A percentile compares a stretch with the other conserved stretches of the same genome.
These are phyloP conservation scores for Tylopilus vinaceipallidus DNA, from an alignment of 768 basidiomycete genomes.

Conservation along the genomic window DNA sequence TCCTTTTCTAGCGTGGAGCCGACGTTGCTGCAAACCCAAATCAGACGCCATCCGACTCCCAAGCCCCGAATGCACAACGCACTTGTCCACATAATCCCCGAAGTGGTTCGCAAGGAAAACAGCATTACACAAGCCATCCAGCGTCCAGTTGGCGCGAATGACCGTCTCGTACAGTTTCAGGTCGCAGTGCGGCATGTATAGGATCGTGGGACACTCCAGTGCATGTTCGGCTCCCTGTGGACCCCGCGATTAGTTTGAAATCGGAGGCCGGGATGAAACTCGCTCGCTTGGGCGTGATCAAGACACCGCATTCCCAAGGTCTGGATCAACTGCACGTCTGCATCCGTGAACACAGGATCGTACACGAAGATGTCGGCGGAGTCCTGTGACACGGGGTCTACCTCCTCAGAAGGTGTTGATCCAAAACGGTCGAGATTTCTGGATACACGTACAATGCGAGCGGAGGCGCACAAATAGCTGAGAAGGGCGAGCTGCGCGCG, in stretches of 20 bases:
- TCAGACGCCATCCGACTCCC: slow-evolving; percentile 3
- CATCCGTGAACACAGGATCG: slow-evolving; percentile 72
- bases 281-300: slow-evolving; percentile 52
- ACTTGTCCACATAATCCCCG: slow-evolving; percentile 68
- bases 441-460: slow-evolving; percentile 57
- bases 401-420: slow-evolving; percentile 2
- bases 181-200: slow-evolving; percentile 82
- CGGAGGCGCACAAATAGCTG: slow-evolving; percentile 47
- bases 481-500: slow-evolving; percentile 71
- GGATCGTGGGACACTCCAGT: slow-evolving; percentile 48
- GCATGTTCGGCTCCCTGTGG: slow-evolving; percentile 35
- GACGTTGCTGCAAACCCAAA: slow-evolving; percentile 44
- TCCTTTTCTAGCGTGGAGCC: slow-evolving; percentile 46
- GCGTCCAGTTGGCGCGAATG: slow-evolving; percentile 59
- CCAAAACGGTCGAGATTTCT: slow-evolving; percentile 12
- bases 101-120: slow-evolving; percentile 67
- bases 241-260: slow-evolving; percentile 9
- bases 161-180: slow-evolving; percentile 66
- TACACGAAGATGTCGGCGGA: slow-evolving; percentile 49
- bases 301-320: slow-evolving; percentile 35
- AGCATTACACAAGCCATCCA: slow-evolving; percentile 42
- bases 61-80: slow-evolving; percentile 18
- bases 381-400: slow-evolving; percentile 39
- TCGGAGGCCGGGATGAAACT: slow-evolving; percentile 8
- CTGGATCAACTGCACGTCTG: slow-evolving; percentile 52